phyloP scores from a whole-genome alignment of 495 filamentous ascomycete species.

The Neohortaea acidophila region DNA sequence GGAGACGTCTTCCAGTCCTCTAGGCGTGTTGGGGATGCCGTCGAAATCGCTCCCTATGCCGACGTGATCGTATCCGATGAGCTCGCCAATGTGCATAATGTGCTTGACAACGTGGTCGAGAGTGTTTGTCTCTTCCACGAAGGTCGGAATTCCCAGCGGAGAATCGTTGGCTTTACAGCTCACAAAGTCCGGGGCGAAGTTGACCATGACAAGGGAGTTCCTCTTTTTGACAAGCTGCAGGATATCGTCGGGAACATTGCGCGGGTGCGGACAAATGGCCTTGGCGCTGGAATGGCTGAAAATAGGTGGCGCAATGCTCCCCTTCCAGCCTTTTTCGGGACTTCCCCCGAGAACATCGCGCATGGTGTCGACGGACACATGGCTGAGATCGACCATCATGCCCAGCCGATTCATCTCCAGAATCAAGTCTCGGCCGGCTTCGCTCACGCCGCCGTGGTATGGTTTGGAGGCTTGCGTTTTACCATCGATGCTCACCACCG shows the following conservation, averaged over 20 bases:
- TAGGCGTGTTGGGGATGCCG: conserved; percentile 39
- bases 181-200: conserved; percentile 67
- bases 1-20: conserved; percentile 61
- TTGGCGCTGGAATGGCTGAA: conserved; percentile 58
- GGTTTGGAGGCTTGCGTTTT: conserved; percentile 24
- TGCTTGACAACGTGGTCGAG: conserved; percentile 63
- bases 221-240: conserved; percentile 45
- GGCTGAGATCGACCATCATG: conserved; percentile 63
- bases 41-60: conserved; percentile 65
- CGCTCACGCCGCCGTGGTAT: conserved; percentile 40
- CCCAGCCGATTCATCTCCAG: conserved; percentile 68
- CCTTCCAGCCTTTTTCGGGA: conserved; percentile 35
- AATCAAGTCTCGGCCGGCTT: conserved; percentile 49
- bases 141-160: conserved; percentile 22
- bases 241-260: conserved; percentile 60
- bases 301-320: conserved; percentile 48
- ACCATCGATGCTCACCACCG: conserved; percentile 34
- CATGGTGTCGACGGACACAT: conserved; percentile 56
- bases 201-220: conserved; percentile 57
- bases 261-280: conserved; percentile 49
- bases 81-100: conserved; percentile 50
- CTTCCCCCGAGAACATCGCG: conserved; percentile 41
- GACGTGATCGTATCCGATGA: conserved; percentile 60
- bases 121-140: conserved; percentile 49
- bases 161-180: conserved; percentile 43